Percentiles rank a stretch among this genome's conserved stretches.
These are phyloP conservation scores for Cadophora luteo-olivacea DNA, from an alignment of 2,329 filamentous ascomycete species.

Conservation along the genomic window DNA sequence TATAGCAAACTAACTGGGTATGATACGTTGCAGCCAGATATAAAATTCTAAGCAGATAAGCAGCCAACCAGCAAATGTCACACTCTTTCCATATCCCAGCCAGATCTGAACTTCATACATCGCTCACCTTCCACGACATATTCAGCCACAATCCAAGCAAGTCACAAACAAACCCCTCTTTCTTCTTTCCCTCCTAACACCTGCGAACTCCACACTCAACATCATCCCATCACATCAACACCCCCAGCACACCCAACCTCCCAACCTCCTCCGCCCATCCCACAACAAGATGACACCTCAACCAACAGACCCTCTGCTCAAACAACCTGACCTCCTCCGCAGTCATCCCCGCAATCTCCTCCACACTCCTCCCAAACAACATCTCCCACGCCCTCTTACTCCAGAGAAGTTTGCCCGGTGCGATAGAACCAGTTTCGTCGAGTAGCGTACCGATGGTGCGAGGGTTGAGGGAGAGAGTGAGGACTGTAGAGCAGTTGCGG, in stretches of 20 bases:
- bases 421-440: constrained; percentile 63
- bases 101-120: too few species aligned
- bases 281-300: constrained; percentile 60
- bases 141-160: neutral
- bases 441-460: constrained; percentile 49
- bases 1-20: too few species aligned
- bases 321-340: constrained; percentile 53
- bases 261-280: constrained; percentile 54
- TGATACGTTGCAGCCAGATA: too few species aligned
- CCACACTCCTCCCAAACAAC: constrained; percentile 52
- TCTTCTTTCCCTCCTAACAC: too few species aligned
- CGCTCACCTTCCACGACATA: neutral
- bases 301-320: constrained; percentile 58
- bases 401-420: constrained; percentile 59
- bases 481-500: constrained; percentile 46
- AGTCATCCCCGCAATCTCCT: constrained; percentile 48
- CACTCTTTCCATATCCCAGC: too few species aligned
- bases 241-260: constrained; percentile 19
- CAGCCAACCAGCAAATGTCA: too few species aligned
- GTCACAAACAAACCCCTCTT: too few species aligned
- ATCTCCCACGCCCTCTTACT: constrained; percentile 58
- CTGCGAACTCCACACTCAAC: too few species aligned
- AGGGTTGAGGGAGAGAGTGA: constrained; percentile 49
- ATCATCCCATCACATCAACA: constrained; percentile 12
- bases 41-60: too few species aligned